Evolutionary conservation across 305 asterid genomes (phyloP), one percentile per base, ranked within the genome.

Genomic region (Fraxinus ornus): DNA sequence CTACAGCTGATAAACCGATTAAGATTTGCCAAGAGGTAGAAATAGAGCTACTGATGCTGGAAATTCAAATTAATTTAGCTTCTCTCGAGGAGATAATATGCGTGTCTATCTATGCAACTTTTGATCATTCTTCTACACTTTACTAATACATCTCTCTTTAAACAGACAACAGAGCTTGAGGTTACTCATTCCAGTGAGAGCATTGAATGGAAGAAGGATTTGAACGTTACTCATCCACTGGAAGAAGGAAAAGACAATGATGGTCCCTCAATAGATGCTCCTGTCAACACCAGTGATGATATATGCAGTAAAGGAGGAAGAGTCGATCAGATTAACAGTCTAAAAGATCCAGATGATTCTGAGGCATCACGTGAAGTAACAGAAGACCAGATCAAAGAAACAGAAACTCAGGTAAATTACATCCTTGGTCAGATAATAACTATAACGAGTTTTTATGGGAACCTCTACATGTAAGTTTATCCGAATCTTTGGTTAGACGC

Each of bases 361-460:
- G 75, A 49, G 44, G 75, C 80, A 85, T 55, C 79, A 81, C 52
- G 52, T 77, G 82, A 52, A 76, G 81, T 33, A 73, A 70, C 47
- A 81, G 78, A 76, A 81, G 76, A 44, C 36, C 81, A 26, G 24
- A 81, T 39, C 82, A 78, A 60, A 60, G 85, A 68, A 78, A 64
- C 39, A 82, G 81, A 85, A 73, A 80, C 52, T 77, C 79, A 80
- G 74, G 79, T 71, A 84, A 80, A 60, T 80, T 78, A 84, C 17
- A 52, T 57, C 44, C 35, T 44, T 62, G 79, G 24, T 79, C 77
- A 80, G 35, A 7, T 39, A 75, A 80, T 10, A 76, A 66, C 32
- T 26, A 64, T 1, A 62, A 13, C n/a, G 32, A 35, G 62, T 66
- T 76, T 24, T 24, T 7, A 28, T 33, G 72, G 79, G 15, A 44